Conservation (phyloP, 805 yeast genomes). For the Blastobotrys muscicola region DNA sequence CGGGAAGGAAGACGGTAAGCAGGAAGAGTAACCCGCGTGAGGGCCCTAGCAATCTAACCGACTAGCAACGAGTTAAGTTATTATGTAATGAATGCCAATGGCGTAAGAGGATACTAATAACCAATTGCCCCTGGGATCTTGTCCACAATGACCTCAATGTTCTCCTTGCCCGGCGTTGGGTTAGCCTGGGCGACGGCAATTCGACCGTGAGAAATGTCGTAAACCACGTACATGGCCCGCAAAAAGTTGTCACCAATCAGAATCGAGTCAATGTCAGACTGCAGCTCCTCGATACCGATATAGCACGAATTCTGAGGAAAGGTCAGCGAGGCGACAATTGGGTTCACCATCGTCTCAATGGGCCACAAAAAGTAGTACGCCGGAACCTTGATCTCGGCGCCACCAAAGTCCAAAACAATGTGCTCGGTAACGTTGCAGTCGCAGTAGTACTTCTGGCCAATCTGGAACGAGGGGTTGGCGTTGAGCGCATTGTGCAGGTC, state of each 20-base stretch:
- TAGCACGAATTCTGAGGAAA: conserved; percentile 31
- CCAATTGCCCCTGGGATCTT: conserved; percentile 5
- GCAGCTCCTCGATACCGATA: conserved; percentile 25
- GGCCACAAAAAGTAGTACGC: conserved; percentile 29
- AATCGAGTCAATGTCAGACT: conserved; percentile 27
- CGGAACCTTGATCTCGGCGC: conserved; percentile 21
- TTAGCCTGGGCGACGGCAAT: conserved; percentile 45
- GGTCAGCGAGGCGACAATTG: conserved; percentile 20
- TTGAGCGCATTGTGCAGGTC: conserved; percentile 30
- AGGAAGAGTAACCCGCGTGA: background rate
- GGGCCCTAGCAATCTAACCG: no score
- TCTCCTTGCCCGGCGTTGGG: conserved; percentile 10
- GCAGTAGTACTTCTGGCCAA: conserved; percentile 28
- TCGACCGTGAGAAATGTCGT: conserved; percentile 46
- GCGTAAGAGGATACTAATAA: no score
- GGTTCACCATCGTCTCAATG: conserved; percentile 23
- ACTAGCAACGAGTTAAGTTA: no score
- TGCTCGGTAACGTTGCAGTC: conserved; percentile 28
- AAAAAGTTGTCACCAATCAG: conserved; percentile 57
- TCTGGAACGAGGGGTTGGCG: conserved; percentile 29
- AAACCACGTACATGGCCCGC: conserved; percentile 52
- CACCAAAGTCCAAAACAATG: conserved; percentile 25
- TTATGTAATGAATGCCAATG: no score
- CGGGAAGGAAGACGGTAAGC: background rate
- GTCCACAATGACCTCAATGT: conserved; percentile 4